These are phyloP conservation scores for Saccharomycopsis hybrid DNA, from an alignment of 1,139 yeast genomes.

Conservation along the genomic window DNA sequence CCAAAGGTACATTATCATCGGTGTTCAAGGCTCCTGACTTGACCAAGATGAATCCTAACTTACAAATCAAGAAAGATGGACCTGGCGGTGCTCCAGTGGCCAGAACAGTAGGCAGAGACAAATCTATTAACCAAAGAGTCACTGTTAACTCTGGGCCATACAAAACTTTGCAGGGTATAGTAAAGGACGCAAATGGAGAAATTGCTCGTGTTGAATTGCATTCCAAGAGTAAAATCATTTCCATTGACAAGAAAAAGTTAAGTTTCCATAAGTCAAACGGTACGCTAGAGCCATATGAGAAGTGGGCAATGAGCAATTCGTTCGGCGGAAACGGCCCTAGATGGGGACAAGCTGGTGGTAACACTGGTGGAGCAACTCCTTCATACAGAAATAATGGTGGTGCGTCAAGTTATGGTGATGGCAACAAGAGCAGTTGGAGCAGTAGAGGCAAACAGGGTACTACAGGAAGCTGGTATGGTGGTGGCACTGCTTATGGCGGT, in stretches of 20 bases:
- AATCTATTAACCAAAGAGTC: constrained; percentile 74
- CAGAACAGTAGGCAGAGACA: constrained; percentile 68
- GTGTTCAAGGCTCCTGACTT: constrained; percentile 51
- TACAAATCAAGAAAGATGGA: constrained; percentile 34
- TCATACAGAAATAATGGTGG: constrained; percentile 9
- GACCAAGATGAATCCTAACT: constrained; percentile 80
- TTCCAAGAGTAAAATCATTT: constrained; percentile 82
- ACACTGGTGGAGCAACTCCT: constrained; percentile 25
- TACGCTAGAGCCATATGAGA: constrained; percentile 54
- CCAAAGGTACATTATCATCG: constrained; percentile 64
- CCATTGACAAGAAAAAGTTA: constrained; percentile 73
- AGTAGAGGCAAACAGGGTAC: too few relatives aligned
- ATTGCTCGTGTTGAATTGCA: constrained; percentile 90
- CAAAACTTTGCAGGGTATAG: constrained; percentile 91
- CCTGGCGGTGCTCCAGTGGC: constrained; percentile 54
- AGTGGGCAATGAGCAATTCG: constrained; percentile 12
- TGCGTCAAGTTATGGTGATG: neutral
- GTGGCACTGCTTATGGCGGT: constrained; percentile 22
- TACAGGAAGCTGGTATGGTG: constrained; percentile 9
- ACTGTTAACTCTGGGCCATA: constrained; percentile 83
- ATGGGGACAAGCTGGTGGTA: constrained; percentile 38
- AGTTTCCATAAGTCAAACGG: constrained; percentile 66
- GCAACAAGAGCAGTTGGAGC: constrained; percentile 23
- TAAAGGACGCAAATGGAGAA: constrained; percentile 87
- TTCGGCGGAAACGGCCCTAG: neutral